Evolutionary conservation across 2,329 filamentous ascomycete genomes (phyloP).

Genomic region (Phialemoniopsis sp.): DNA sequence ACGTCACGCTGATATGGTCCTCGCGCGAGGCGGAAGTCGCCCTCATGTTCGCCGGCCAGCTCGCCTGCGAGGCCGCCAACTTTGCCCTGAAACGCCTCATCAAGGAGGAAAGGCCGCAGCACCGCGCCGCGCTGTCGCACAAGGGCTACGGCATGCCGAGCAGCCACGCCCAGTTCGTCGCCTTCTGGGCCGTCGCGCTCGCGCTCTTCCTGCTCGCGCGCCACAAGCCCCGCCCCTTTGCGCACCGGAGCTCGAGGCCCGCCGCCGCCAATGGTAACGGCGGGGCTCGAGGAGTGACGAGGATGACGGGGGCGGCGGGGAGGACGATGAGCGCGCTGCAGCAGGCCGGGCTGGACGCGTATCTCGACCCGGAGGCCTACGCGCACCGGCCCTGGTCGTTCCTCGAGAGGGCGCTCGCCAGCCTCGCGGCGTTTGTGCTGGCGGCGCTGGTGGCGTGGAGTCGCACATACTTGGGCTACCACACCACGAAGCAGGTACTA

Average conservation of each 20-base stretch:
- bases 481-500: constrained; percentile 84
- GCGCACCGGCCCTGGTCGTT: constrained; percentile 54
- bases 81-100: constrained; percentile 86
- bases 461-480: constrained; percentile 87
- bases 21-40: constrained; percentile 86
- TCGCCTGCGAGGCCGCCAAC: constrained; percentile 88
- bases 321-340: background rate
- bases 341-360: background rate
- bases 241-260: constrained; percentile 1
- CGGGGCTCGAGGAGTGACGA: background rate
- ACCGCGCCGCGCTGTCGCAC: constrained; percentile 45
- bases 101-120: constrained; percentile 79
- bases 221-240: constrained; percentile 55
- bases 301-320: background rate
- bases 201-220: constrained; percentile 80
- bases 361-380: constrained; percentile 18
- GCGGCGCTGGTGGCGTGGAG: constrained; percentile 74
- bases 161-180: constrained; percentile 92
- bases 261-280: background rate
- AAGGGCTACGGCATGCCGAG: constrained; percentile 97
- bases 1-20: constrained; percentile 85
- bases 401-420: constrained; percentile 52
- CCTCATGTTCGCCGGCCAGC: constrained; percentile 87
- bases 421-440: constrained; percentile 51
- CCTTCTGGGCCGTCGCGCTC: constrained; percentile 81